Evolutionary conservation across 2,329 filamentous ascomycete species (phyloP).

Genomic region (Bertia moriformis): DNA sequence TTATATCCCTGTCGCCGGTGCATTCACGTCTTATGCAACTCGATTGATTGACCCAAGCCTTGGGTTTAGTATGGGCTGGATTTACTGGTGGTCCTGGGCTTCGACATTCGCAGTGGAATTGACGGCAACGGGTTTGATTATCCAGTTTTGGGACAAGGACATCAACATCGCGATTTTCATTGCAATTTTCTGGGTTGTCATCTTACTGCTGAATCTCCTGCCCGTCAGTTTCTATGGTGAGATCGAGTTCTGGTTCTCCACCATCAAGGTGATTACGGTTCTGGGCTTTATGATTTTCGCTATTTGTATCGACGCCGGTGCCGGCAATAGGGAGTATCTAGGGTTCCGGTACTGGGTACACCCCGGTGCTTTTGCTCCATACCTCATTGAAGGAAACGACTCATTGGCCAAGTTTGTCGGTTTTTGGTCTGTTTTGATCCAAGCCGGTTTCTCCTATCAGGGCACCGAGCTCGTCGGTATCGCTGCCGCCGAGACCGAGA

Average conservation of each 20-base stretch:
- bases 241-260: slow-evolving; percentile 43
- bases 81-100: slow-evolving; percentile 44
- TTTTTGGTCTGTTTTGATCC: slow-evolving; percentile 30
- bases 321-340: slow-evolving; percentile 31
- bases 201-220: slow-evolving; percentile 34
- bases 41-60: slow-evolving; percentile 41
- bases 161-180: slow-evolving; percentile 39
- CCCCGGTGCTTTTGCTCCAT: slow-evolving; percentile 36
- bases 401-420: slow-evolving; percentile 28
- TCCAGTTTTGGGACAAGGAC: slow-evolving; percentile 35
- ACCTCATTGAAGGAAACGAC: slow-evolving; percentile 21
- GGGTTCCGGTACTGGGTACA: slow-evolving; percentile 38
- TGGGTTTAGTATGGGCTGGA: slow-evolving; percentile 46
- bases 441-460: slow-evolving; percentile 29
- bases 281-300: slow-evolving; percentile 39
- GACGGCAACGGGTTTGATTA: slow-evolving; percentile 36
- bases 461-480: slow-evolving; percentile 42
- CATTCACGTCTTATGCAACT: slow-evolving; percentile 41
- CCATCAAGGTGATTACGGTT: slow-evolving; percentile 37
- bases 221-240: slow-evolving; percentile 42
- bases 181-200: slow-evolving; percentile 34
- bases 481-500: slow-evolving; percentile 39
- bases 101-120: slow-evolving; percentile 39
- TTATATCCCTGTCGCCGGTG: slow-evolving; percentile 39
- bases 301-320: slow-evolving; percentile 38